These are phyloP conservation scores for Hyphopichia fennica DNA, from an alignment of 1,139 yeast genomes.

Conservation along the genomic window DNA sequence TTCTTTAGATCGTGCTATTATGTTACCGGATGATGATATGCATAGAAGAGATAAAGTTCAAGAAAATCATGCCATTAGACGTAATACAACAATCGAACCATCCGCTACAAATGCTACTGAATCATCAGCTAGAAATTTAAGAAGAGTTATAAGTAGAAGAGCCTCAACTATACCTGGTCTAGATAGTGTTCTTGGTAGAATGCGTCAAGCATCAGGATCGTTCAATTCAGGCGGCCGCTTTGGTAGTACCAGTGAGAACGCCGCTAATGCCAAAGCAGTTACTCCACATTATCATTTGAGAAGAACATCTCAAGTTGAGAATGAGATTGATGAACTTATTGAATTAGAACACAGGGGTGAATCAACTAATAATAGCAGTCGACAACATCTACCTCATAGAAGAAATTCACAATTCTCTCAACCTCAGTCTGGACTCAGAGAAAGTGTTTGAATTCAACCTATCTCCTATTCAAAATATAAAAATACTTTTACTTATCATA, in stretches of 20 bases:
- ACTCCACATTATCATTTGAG: neutral
- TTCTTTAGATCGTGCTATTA: slow-evolving; percentile 88
- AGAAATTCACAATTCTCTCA: neutral
- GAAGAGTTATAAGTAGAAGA: slow-evolving; percentile 3
- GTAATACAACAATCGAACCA: slow-evolving; percentile 32
- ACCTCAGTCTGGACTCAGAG: neutral
- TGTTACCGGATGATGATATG: slow-evolving; percentile 75
- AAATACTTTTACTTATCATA: too few species aligned
- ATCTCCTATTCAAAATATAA: too few species aligned
- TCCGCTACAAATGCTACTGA: slow-evolving; percentile 3
- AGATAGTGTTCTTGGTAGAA: slow-evolving; percentile 1
- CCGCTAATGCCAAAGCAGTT: neutral
- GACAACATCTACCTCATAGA: neutral
- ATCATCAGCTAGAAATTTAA: neutral
- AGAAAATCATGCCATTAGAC: slow-evolving; percentile 51
- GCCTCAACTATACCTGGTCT: slow-evolving; percentile 3
- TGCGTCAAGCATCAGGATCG: neutral
- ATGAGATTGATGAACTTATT: slow-evolving; percentile 1
- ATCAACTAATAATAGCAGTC: neutral
- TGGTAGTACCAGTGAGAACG: neutral
- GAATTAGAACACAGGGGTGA: neutral
- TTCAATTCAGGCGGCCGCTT: neutral
- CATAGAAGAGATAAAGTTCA: slow-evolving; percentile 66
- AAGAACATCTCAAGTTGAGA: neutral
- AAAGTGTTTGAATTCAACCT: neutral